Evolutionary conservation across 2,329 filamentous ascomycete species (phyloP), one percentile per base, ranked within the genome.

Genomic region (Coniochaeta pulveracea): DNA sequence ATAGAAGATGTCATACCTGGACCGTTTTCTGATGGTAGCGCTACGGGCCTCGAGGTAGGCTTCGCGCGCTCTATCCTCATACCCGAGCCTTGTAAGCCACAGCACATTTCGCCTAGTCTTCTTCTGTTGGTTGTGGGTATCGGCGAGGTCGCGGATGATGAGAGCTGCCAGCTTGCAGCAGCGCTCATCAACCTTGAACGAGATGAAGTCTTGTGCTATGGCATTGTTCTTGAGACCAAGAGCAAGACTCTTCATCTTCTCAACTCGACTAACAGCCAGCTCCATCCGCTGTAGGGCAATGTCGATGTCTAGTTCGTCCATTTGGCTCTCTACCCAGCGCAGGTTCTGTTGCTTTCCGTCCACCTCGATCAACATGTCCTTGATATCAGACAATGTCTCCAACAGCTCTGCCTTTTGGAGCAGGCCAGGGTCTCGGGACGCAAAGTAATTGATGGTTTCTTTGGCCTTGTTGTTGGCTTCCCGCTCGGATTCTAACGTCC

Each of bases 261-360:
- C 91, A 2, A 95, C 81, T 19, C 80, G 75, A 5, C 70, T 68
- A 0, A 96, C 91, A 0, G 91, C 83, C 14, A 79, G 72, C 47
- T 95, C 86, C 43, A 94, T 91, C 26, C 75, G 72, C 52, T 96
- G 89, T 33, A 95, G 68, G 0, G 91, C 89, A 47, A 98, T 88
- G 47, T 93, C 81, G 46, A 96, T 96, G 49, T 98, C 91, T 5
- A 98, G 72, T 49, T 93, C 85, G 50, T 98, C 91, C 55, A 98
- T 83, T 57, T 96, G 85, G 34, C 78, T 76, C 54, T 98, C 91
- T 0, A 98, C 85, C 85, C 85, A 95, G 34, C 89, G 82, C 29
- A 98, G 69, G 51, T 91, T 95, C 52, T 96, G 85, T 55, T 95
- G 88, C 48, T 93, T 93, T 31, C 91, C 91, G 48, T 96, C 91